These are phyloP conservation scores for Saccharomycodes ludwigii DNA, from an alignment of 805 yeast species.

Conservation along the genomic window DNA sequence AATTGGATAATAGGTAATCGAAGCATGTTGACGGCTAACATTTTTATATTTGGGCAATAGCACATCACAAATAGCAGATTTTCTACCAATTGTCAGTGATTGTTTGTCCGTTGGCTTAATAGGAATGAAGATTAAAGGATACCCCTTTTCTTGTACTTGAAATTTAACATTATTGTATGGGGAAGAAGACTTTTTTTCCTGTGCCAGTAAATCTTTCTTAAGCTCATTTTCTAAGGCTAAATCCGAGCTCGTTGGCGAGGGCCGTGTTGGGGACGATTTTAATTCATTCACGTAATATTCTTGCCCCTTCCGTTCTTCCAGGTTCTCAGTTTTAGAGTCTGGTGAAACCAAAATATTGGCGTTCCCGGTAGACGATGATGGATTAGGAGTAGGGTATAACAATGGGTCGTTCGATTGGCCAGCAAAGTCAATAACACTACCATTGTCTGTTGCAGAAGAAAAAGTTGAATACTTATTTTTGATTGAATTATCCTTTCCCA, in stretches of 20 bases:
- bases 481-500: too few species aligned
- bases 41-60: conserved; percentile 20
- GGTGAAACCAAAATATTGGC: too few species aligned
- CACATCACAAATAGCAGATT: conserved; percentile 19
- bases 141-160: neutral
- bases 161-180: too few species aligned
- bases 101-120: conserved; percentile 9
- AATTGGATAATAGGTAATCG: conserved; percentile 27
- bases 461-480: too few species aligned
- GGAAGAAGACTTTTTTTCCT: too few species aligned
- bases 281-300: too few species aligned
- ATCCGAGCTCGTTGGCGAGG: too few species aligned
- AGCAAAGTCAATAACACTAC: conserved; percentile 10
- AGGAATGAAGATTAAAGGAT: conserved; percentile 6
- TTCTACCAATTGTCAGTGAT: conserved; percentile 16
- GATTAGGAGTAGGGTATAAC: conserved; percentile 61
- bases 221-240: conserved; percentile 3
- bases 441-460: conserved; percentile 10
- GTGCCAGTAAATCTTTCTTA: too few species aligned
- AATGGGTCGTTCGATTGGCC: conserved; percentile 9
- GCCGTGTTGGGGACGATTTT: too few species aligned
- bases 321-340: too few species aligned
- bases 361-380: conserved; percentile 46
- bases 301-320: neutral
- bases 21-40: conserved; percentile 24